Conservation (phyloP, 495 filamentous ascomycete genomes). For the Lepraria neglecta region DNA sequence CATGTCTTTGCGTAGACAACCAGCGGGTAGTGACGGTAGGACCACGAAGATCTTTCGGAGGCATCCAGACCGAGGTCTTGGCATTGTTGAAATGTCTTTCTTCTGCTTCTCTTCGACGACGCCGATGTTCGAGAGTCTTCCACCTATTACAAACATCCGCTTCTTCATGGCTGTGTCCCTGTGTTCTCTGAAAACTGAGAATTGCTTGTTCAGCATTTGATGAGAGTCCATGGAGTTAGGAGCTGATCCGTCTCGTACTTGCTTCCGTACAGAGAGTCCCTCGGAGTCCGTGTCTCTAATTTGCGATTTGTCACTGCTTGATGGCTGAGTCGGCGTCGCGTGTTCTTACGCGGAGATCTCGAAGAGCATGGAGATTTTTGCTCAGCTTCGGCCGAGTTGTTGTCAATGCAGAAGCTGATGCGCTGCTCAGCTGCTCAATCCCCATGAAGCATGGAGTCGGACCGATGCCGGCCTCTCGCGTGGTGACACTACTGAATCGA, state of each 20-base stretch:
- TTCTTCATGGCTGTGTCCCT: slow-evolving; percentile 8
- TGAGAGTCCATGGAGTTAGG: background rate
- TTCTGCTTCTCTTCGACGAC: slow-evolving; percentile 1
- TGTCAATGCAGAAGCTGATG: slow-evolving; percentile 8
- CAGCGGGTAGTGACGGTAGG: background rate
- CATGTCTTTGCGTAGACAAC: too few relatives aligned
- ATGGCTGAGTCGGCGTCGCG: background rate
- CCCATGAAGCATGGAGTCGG: background rate
- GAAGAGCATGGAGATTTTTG: background rate
- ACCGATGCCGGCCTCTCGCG: background rate
- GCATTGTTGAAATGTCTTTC: background rate
- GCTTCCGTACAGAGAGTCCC: background rate
- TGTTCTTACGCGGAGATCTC: background rate
- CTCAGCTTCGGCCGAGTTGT: background rate
- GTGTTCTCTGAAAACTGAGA: too few relatives aligned
- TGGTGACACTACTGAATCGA: background rate
- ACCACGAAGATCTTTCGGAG: background rate
- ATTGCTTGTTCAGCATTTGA: too few relatives aligned
- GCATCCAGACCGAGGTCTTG: background rate
- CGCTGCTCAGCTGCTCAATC: background rate
- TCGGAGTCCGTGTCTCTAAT: background rate
- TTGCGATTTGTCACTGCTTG: background rate
- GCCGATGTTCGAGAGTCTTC: background rate
- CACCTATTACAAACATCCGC: background rate
- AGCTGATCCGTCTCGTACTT: background rate